Evolutionary conservation across 495 filamentous ascomycete species (phyloP), one percentile per base, ranked within the genome.

Genomic region (Choiromyces venosus): DNA sequence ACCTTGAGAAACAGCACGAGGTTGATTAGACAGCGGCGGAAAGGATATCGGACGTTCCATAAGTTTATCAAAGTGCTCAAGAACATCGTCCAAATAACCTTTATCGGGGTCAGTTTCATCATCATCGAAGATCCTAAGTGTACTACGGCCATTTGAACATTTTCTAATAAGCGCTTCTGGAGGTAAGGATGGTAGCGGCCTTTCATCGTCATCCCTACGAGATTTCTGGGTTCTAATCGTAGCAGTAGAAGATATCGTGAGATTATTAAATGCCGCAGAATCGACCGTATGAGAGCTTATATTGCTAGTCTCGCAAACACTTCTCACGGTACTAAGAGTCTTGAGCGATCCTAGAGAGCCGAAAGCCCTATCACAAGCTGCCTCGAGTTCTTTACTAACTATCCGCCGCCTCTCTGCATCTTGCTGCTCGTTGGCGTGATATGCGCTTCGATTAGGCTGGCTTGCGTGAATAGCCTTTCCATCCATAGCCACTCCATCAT

Each of bases 321-420:
- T 70, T 40, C 36, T 67, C 35, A 73, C 61, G 8, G 75, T 76
- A 25, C 66, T 69, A 33, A 72, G 67, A 33, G 69, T 67, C 14
- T 56, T 35, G 33, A 77, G 56, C 35, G 75, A 77, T 14, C 69
- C 68, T 6, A 61, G 66, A 36, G 89, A 87, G 76, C 92, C 93
- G 83, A 97, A 97, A 0, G 93, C 93, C 75, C 93, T 92, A 74
- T 77, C 75, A 42, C 75, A 77, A 61, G 75, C 75, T 40, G 76
- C 75, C 39, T 77, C 75, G 42, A 77, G 35, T 16, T 77, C 75
- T 65, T 73, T 71, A 39, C 75, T 77, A 10, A 61, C 75, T 8
- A 77, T 77, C 44, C 75, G 74, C 42, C 75, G 76, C 40, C 70
- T 68, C 38, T 77, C 74, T 19, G 74, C 74, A 71, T 77, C 75